Evolutionary conservation across 768 basidiomycete species (phyloP), one percentile per base, ranked within the genome.

Genomic region (Hebeloma cylindrosporum): DNA sequence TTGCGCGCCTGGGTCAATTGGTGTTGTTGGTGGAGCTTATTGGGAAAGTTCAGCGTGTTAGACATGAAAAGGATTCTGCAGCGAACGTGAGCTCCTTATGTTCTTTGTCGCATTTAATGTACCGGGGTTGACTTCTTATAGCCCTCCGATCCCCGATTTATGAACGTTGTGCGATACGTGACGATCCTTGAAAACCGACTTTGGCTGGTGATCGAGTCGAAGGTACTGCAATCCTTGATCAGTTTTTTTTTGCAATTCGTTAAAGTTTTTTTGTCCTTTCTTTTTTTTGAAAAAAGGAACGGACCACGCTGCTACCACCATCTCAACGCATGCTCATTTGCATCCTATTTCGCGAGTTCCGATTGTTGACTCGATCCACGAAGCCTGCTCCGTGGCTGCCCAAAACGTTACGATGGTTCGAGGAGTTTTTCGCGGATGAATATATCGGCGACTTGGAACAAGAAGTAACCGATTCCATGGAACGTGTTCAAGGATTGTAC

Each of bases 11-110:
- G 11, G 88, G 88, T 1, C 85, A 88, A 59, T 70, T 74, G 17
- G 70, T 80, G 10, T 53, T 88, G 20, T 51, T 85, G 39, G 50
- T 84, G 14, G 86, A 89, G 60, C 52, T 90, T 13, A 80, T 85
- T 33, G 67, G 70, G 11, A 62, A 66, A 22, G 59, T 87, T 16
- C 78, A 77, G 50, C 50, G 53, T 11, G 59, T 75, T 14, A 65
- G 76, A 10, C 65, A 72, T 40, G 47, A 56, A 13, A 78, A 71
- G 50, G 73, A 80, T 33, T 48, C 58, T 10, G 11, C 43, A 2
- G 52, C 63, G n/a, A 56, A 60, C 40, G 73, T 75, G 51, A 47
- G 69, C 57, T 18, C 4, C 32, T 13, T 28, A 25, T 43, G 28
- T 13, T 26, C 20, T 5, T 4, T 31, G 13, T 32, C 9, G 10